phyloP scores from a whole-genome alignment of 306 rosid genomes.

The Pueraria montana region DNA sequence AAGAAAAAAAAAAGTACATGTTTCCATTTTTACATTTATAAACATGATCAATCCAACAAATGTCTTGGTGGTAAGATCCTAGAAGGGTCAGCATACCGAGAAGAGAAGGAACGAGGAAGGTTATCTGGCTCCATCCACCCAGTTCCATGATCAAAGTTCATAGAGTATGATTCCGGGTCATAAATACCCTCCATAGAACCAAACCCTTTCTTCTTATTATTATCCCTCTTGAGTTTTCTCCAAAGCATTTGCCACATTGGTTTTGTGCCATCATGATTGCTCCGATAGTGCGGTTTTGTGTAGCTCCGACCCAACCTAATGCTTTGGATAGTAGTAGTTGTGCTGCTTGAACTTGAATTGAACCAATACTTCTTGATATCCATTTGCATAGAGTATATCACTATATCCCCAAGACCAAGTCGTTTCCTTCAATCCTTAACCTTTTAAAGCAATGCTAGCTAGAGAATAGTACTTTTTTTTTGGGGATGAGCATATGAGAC shows the following conservation, averaged over 20 bases:
- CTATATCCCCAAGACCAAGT: no score
- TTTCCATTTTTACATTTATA: background rate
- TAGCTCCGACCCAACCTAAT: constrained; percentile 58
- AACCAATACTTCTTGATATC: constrained; percentile 65
- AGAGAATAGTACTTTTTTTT: background rate
- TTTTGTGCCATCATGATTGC: constrained; percentile 37
- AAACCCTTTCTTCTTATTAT: constrained; percentile 43
- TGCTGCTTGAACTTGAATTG: constrained; percentile 47
- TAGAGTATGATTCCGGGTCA: constrained; percentile 59
- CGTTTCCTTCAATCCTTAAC: background rate
- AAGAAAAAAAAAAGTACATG: background rate
- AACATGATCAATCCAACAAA: constrained; percentile 50
- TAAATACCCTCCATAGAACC: constrained; percentile 48
- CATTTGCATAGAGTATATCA: no score
- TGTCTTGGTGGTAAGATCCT: constrained; percentile 52
- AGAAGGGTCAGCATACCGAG: constrained; percentile 71
- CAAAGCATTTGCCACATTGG: constrained; percentile 58
- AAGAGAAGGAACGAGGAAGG: constrained; percentile 65
- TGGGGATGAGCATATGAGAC: background rate
- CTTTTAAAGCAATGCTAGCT: background rate
- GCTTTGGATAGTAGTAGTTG: background rate
- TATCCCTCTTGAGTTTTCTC: constrained; percentile 58
- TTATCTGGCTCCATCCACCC: constrained; percentile 68
- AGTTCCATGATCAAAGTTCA: constrained; percentile 67
- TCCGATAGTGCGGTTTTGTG: constrained; percentile 43